These are phyloP conservation scores for Penicillium paradoxum DNA, from an alignment of 495 filamentous ascomycete genomes.

Conservation along the genomic window DNA sequence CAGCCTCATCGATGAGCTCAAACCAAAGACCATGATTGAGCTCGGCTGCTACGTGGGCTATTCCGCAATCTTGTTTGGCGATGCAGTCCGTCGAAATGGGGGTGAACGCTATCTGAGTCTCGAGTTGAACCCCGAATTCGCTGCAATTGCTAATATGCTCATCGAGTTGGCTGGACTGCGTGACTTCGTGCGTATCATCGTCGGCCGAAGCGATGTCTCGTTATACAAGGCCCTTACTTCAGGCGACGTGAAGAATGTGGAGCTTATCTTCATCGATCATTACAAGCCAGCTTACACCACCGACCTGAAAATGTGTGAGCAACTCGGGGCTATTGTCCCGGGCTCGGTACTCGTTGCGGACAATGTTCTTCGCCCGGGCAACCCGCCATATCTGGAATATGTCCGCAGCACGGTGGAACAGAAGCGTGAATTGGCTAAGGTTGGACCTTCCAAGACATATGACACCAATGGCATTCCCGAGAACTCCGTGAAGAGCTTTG, in stretches of 20 bases:
- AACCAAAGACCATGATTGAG: conserved; percentile 68
- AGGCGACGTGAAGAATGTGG: conserved; percentile 53
- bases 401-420: conserved; percentile 33
- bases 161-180: conserved; percentile 64
- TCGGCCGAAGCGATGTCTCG: conserved; percentile 58
- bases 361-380: conserved; percentile 70
- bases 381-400: conserved; percentile 62
- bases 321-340: conserved; percentile 53
- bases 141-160: conserved; percentile 55
- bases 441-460: conserved; percentile 25
- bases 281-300: conserved; percentile 65
- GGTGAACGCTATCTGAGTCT: conserved; percentile 61
- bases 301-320: conserved; percentile 70
- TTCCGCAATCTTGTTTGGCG: conserved; percentile 66
- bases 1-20: conserved; percentile 56
- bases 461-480: conserved; percentile 28
- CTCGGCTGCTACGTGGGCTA: conserved; percentile 81
- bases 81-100: conserved; percentile 52
- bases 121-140: conserved; percentile 64
- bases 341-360: conserved; percentile 65
- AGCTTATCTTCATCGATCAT: conserved; percentile 71
- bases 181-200: conserved; percentile 60
- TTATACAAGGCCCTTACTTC: conserved; percentile 49
- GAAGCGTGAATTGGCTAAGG: conserved; percentile 32
- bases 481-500: conserved; percentile 24